These are phyloP conservation scores for Puccinia polysora DNA, from an alignment of 1,284 basidiomycete genomes.

Conservation along the genomic window DNA sequence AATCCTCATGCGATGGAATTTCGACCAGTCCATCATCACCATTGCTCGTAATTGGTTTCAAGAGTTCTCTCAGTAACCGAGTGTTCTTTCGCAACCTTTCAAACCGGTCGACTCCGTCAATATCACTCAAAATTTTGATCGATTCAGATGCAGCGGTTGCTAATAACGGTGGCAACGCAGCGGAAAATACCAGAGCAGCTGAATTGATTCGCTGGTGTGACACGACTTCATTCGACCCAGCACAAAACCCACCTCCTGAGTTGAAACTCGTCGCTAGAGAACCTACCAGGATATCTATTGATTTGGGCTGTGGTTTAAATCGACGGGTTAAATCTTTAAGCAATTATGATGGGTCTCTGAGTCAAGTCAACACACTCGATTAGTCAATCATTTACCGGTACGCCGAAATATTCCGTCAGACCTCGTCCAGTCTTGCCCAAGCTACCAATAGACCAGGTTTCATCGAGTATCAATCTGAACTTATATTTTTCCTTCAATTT, in stretches of 20 bases:
- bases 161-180: conserved; percentile 83
- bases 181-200: conserved; percentile 91
- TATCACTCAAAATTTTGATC: conserved; percentile 67
- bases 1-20: conserved; percentile 38
- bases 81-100: conserved; percentile 40
- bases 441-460: conserved; percentile 85
- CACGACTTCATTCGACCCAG: conserved; percentile 75
- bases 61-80: conserved; percentile 11
- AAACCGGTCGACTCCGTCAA: conserved; percentile 52
- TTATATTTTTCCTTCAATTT: conserved; percentile 94
- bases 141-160: conserved; percentile 80
- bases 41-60: conserved; percentile 20
- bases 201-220: conserved; percentile 98
- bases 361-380: neutral
- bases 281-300: conserved; percentile 63
- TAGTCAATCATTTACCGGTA: conserved; percentile 62
- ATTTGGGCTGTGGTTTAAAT: conserved; percentile 53
- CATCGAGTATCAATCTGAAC: conserved; percentile 90
- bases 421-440: conserved; percentile 90
- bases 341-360: neutral
- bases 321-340: too few relatives aligned
- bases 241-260: conserved; percentile 89
- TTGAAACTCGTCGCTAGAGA: conserved; percentile 80
- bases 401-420: conserved; percentile 85
- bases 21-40: conserved; percentile 23